These are phyloP conservation scores for Chenopodium album DNA, from an alignment of 148 eudicot genomes.

Conservation along the genomic window DNA sequence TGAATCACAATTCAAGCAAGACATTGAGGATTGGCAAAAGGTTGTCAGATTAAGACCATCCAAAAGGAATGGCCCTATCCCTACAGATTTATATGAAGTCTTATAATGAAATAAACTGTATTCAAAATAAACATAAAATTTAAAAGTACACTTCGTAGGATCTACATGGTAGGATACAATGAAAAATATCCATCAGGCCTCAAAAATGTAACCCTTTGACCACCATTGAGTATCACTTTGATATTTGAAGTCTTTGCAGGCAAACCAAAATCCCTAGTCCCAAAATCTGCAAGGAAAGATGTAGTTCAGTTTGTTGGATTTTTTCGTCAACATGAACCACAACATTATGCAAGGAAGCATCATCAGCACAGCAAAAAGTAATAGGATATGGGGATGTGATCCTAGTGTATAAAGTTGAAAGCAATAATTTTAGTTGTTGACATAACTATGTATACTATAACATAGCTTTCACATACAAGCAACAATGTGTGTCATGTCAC, in stretches of 20 bases:
- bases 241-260: constrained; percentile 63
- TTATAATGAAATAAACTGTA: not conserved
- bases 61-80: not conserved
- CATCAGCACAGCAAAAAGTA: not conserved
- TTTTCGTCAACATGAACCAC: not conserved
- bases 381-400: not conserved
- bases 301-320: constrained; percentile 5
- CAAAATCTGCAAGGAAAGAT: constrained; percentile 38
- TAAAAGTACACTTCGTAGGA: not conserved
- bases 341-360: constrained; percentile 8
- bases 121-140: not conserved
- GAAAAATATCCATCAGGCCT: constrained; percentile 97
- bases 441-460: not conserved
- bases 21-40: not conserved
- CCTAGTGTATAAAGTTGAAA: not conserved
- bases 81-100: not conserved
- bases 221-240: constrained; percentile 90
- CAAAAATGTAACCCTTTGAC: constrained; percentile 78
- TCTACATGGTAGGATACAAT: constrained; percentile 74
- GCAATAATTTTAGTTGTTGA: not conserved
- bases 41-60: not conserved
- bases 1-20: not conserved
- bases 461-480: not conserved
- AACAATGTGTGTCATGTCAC: not conserved
- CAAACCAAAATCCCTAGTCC: constrained; percentile 53